phyloP scores from a whole-genome alignment of 2,329 filamentous ascomycete genomes.

The Epichloe aotearoae region DNA sequence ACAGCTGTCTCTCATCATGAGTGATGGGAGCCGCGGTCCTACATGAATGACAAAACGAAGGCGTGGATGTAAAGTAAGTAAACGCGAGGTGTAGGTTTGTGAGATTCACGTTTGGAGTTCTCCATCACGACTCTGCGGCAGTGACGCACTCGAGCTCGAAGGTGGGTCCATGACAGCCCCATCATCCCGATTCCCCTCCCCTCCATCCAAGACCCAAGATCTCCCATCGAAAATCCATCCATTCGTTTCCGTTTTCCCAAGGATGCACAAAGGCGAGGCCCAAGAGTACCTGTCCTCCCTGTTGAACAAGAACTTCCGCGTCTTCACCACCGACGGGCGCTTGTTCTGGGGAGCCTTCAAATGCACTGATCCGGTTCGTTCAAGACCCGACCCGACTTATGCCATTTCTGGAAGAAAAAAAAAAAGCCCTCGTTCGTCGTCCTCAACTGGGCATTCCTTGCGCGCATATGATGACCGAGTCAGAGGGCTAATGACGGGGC shows the following conservation, averaged over 20 bases:
- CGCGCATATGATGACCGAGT: neutral
- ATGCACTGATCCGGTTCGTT: constrained; percentile 76
- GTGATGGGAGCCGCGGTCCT: neutral
- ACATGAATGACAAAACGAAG: neutral
- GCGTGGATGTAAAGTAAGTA: neutral
- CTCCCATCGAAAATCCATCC: neutral
- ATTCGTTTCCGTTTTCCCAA: neutral
- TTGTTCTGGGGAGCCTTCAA: constrained; percentile 87
- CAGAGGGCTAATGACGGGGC: neutral
- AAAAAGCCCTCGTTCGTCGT: neutral
- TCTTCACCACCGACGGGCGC: constrained; percentile 70
- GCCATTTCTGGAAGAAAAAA: too few species aligned
- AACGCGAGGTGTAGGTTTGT: neutral
- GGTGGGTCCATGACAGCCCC: neutral
- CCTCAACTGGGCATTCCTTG: too few species aligned
- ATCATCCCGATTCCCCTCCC: neutral
- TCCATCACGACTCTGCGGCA: neutral
- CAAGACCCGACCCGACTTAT: too few species aligned
- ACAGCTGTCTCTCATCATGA: neutral
- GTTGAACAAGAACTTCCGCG: constrained; percentile 64
- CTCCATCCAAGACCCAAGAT: neutral
- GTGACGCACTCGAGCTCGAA: constrained; percentile 1
- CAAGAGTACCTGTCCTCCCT: constrained; percentile 48
- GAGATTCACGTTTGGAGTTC: neutral
- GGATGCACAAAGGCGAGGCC: constrained; percentile 39